A percentile compares a stretch with the other conserved stretches of the same genome.
Evolutionary conservation across 257 asterid genomes (phyloP).

Genomic region (Linderniella brevidens): DNA sequence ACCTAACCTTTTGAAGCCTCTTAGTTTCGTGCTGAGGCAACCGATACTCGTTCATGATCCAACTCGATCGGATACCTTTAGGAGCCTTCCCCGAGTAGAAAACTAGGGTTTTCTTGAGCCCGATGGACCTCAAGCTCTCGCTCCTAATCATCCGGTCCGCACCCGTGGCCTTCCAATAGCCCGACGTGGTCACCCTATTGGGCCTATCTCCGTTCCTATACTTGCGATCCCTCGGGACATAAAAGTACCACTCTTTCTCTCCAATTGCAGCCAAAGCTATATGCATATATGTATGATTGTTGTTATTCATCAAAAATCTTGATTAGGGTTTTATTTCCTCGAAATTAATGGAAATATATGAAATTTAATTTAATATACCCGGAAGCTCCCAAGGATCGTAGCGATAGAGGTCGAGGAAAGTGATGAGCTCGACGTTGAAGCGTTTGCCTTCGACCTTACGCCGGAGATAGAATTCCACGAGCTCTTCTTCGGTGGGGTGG

Average conservation of each 20-base stretch:
- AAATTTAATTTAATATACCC: constrained; percentile 27
- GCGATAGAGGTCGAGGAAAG: constrained; percentile 88
- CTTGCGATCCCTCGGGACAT: constrained; percentile 87
- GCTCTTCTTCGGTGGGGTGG: constrained; percentile 96
- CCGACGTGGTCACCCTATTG: constrained; percentile 87
- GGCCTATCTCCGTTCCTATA: constrained; percentile 94
- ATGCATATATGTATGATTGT: too few relatives aligned
- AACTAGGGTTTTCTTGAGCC: constrained; percentile 93
- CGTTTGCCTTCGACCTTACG: constrained; percentile 99
- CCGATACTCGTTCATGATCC: constrained; percentile 97
- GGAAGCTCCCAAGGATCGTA: constrained; percentile 99
- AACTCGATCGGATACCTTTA: constrained; percentile 71
- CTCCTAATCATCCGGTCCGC: constrained; percentile 80
- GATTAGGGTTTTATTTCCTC: too few relatives aligned
- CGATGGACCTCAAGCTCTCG: constrained; percentile 51
- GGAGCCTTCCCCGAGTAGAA: constrained; percentile 99
- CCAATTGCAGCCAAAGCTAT: constrained; percentile 91
- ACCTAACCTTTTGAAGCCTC: constrained; percentile 87
- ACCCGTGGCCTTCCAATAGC: constrained; percentile 97
- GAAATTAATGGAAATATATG: too few relatives aligned
- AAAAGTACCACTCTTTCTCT: constrained; percentile 96
- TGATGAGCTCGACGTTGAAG: constrained; percentile 88
- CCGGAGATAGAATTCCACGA: constrained; percentile 91
- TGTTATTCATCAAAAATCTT: too few relatives aligned
- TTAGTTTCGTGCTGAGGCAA: constrained; percentile 78